These are phyloP conservation scores for Pleurotus tuoliensis DNA, from an alignment of 768 basidiomycete species.

Conservation along the genomic window DNA sequence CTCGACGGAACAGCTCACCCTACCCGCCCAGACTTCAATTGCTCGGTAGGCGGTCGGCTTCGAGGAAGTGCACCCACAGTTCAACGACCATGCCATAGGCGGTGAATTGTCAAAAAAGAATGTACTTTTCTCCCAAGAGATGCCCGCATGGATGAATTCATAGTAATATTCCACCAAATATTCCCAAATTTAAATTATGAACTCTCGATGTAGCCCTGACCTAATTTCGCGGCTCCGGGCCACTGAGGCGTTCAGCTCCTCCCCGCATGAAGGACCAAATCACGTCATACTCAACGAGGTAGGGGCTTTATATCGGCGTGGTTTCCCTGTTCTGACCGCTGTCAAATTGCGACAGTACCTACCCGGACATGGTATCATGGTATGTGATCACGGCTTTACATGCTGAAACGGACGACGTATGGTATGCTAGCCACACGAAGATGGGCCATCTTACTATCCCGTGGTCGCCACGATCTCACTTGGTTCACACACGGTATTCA, in stretches of 20 bases:
- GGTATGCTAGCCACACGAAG: constrained; percentile 75
- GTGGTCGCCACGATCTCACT: constrained; percentile 90
- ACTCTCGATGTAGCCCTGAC: constrained; percentile 56
- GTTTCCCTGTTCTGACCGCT: neutral
- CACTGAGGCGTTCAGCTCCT: constrained; percentile 59
- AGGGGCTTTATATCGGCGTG: constrained; percentile 11
- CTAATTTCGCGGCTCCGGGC: constrained; percentile 64
- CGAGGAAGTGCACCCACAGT: neutral
- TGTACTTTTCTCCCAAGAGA: constrained; percentile 58
- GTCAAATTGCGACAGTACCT: constrained; percentile 50
- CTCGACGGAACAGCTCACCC: neutral
- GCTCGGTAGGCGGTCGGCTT: constrained; percentile 49
- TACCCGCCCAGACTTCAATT: constrained; percentile 54
- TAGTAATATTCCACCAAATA: constrained; percentile 43
- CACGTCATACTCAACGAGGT: constrained; percentile 90
- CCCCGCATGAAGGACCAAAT: constrained; percentile 71
- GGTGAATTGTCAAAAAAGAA: constrained; percentile 74
- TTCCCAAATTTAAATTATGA: too few relatives aligned
- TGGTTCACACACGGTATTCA: constrained; percentile 77
- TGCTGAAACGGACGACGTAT: neutral
- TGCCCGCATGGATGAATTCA: constrained; percentile 67
- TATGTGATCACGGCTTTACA: constrained; percentile 25
- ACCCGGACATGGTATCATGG: constrained; percentile 92
- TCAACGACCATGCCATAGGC: constrained; percentile 32
- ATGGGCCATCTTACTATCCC: constrained; percentile 85